These are phyloP conservation scores for Saitozyma podzolica DNA, from an alignment of 768 basidiomycete species.

Conservation along the genomic window DNA sequence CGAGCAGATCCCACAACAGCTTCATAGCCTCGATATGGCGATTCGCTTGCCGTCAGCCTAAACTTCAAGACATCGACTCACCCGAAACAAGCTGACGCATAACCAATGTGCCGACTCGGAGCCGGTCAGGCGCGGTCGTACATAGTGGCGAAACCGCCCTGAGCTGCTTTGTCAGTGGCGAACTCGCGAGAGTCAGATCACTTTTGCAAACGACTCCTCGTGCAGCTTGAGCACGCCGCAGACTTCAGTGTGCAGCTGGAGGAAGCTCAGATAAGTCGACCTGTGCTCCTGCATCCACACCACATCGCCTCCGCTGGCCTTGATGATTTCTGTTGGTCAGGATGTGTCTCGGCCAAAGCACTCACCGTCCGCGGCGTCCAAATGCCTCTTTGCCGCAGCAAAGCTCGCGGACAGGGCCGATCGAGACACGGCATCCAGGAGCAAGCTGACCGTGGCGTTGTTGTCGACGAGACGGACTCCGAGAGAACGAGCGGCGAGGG, in stretches of 20 bases:
- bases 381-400: constrained; percentile 6
- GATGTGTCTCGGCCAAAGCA: not conserved
- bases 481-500: constrained; percentile 15
- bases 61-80: not conserved
- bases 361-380: constrained; percentile 13
- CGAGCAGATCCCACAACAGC: constrained; percentile 8
- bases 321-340: constrained; percentile 13
- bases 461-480: not conserved
- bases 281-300: constrained; percentile 12
- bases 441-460: constrained; percentile 8
- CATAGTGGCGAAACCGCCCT: constrained; percentile 6
- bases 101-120: constrained; percentile 5
- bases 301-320: constrained; percentile 9
- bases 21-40: constrained; percentile 7
- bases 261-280: constrained; percentile 5
- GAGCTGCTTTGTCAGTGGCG: constrained; percentile 10
- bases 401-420: constrained; percentile 20
- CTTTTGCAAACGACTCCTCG: constrained; percentile 16
- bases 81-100: constrained; percentile 16
- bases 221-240: constrained; percentile 8
- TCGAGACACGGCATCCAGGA: constrained; percentile 16
- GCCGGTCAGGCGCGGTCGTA: constrained; percentile 12
- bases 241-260: constrained; percentile 6
- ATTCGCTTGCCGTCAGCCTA: not conserved
- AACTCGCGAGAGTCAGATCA: not conserved